A percentile compares a stretch with the other conserved stretches of the same genome.
These are phyloP conservation scores for Rhodotorula sp. DNA, from an alignment of 1,284 basidiomycete species.

Conservation along the genomic window DNA sequence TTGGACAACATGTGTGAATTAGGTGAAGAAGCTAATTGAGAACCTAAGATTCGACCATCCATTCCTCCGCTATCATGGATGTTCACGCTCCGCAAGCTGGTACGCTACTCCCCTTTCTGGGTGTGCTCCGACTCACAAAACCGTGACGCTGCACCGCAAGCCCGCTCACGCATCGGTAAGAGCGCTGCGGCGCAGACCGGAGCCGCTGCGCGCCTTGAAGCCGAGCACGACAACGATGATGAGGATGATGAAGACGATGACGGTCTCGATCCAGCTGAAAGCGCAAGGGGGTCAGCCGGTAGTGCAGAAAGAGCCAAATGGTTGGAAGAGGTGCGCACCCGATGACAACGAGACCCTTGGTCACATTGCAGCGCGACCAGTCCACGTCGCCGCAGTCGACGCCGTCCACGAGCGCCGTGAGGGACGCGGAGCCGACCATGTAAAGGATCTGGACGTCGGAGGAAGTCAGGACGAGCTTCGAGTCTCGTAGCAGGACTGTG, in stretches of 20 bases:
- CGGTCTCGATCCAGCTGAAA: constrained; percentile 51
- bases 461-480: background rate
- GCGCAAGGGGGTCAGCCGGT: background rate
- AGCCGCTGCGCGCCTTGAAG: constrained; percentile 51
- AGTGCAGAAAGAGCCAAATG: background rate
- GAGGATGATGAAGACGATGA: constrained; percentile 49
- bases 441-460: constrained; percentile 49
- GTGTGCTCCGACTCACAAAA: too few species aligned
- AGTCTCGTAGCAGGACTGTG: background rate
- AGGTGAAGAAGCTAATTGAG: too few species aligned
- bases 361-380: constrained; percentile 50
- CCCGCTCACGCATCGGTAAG: constrained; percentile 29
- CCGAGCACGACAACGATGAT: constrained; percentile 48
- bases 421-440: constrained; percentile 51
- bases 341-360: constrained; percentile 51
- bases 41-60: too few species aligned
- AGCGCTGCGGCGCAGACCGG: constrained; percentile 41
- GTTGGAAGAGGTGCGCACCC: constrained; percentile 12
- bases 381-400: constrained; percentile 47
- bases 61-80: too few species aligned
- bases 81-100: too few species aligned
- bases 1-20: too few species aligned
- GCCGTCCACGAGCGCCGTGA: constrained; percentile 51
- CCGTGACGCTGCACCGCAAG: too few species aligned
- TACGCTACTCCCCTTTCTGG: too few species aligned